Conservation (phyloP, 2,329 filamentous ascomycete genomes). For the Penicillium sp. region DNA sequence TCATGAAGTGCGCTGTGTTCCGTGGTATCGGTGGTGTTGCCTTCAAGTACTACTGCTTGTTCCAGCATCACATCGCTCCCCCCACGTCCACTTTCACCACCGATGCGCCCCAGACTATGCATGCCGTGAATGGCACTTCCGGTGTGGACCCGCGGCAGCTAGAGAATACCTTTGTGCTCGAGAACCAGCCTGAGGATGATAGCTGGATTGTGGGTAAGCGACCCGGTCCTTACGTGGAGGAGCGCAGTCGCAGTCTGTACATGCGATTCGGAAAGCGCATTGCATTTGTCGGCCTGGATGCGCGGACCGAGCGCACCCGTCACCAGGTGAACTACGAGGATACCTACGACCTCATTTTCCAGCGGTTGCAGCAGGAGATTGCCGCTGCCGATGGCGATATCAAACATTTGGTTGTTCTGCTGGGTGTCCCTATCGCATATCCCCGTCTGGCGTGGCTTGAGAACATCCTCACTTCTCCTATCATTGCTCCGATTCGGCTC, state of each 20-base stretch:
- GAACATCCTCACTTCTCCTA: slow-evolving; percentile 81
- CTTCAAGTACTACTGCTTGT: slow-evolving; percentile 64
- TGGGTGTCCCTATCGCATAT: slow-evolving; percentile 71
- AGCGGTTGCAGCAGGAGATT: slow-evolving; percentile 55
- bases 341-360: slow-evolving; percentile 63
- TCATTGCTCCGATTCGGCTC: slow-evolving; percentile 87
- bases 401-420: slow-evolving; percentile 63
- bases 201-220: slow-evolving; percentile 77
- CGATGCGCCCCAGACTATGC: slow-evolving; percentile 61
- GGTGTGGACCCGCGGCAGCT: slow-evolving; percentile 69
- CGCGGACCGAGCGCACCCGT: slow-evolving; percentile 74
- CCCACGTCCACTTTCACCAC: slow-evolving; percentile 84
- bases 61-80: slow-evolving; percentile 78
- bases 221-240: slow-evolving; percentile 68
- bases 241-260: slow-evolving; percentile 62
- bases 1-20: slow-evolving; percentile 67
- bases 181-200: slow-evolving; percentile 59
- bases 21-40: slow-evolving; percentile 62
- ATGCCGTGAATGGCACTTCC: slow-evolving; percentile 50
- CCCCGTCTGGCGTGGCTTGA: slow-evolving; percentile 91
- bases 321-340: slow-evolving; percentile 87
- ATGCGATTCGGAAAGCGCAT: slow-evolving; percentile 66
- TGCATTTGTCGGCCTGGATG: slow-evolving; percentile 62
- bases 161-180: slow-evolving; percentile 70
- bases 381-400: slow-evolving; percentile 54